Base-by-base conservation (phyloP, 148 eudicot species). In the Pharnaceum exiguum region DNA sequence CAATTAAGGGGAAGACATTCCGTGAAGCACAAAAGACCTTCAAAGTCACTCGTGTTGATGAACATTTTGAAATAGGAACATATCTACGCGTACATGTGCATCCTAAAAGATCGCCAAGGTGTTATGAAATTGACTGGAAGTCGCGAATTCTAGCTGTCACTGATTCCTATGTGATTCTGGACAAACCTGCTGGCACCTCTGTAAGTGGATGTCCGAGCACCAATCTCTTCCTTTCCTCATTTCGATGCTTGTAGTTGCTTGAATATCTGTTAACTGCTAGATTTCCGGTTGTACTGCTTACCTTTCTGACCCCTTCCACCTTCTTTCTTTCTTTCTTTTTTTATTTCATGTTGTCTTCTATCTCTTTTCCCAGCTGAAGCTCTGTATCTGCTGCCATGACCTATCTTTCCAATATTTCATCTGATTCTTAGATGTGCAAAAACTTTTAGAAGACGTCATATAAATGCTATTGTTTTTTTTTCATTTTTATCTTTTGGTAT, bases 121-220 rank as follows among this genome's bases (percentile, higher is more conserved):
- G 99, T 72, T 93, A 93, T 58, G 96, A 93, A 63, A 78, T 89
- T 75, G 99, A 93, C 66, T 93, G 99, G 99, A 86, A 49, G 66
- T 83, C 99, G 26, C 78, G 99, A 73, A 77, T 89, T 53, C 57
- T 93, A 50, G 85, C 95, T 28, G 95, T 89, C 28, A 66, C 89
- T 21, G 84, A 89, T 40, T 75, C 82, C 67, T 93, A 85, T 53
- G 95, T 93, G 58, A 89, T 93, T 65, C 78, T 93, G 51, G 90
- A 93, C 69, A 93, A 89, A 66, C 99, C 99, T 56, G 84, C 99
- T 38, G 99, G 99, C 59, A 93, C 95, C 65, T 86, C 99, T 40
- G 99, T 93, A 83, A 42, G 96, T 82, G 28, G 57, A 62, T 62
- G 45, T 36, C 21, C 30, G 28, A 35, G 46, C 35, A 51, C 15